Evolutionary conservation across 2,329 filamentous ascomycete genomes (phyloP).

Genomic region (Aspergillus caelatus): DNA sequence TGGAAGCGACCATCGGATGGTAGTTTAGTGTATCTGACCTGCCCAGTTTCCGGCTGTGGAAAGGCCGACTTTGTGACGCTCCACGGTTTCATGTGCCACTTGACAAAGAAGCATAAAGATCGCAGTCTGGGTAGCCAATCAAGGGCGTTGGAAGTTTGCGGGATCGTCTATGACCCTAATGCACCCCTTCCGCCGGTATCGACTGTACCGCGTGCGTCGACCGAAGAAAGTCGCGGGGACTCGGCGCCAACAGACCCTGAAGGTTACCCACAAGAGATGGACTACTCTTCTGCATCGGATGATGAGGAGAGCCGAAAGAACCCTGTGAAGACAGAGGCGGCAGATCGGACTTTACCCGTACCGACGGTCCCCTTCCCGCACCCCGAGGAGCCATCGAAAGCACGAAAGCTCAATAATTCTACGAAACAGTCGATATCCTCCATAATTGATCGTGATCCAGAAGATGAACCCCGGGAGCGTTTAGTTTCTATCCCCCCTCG

Average conservation of each 20-base stretch:
- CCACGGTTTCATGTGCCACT: conserved; percentile 47
- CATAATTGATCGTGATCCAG: conserved; percentile 41
- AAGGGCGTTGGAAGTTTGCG: conserved; percentile 43
- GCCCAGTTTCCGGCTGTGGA: conserved; percentile 40
- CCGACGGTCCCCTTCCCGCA: conserved; percentile 18
- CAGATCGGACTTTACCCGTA: conserved; percentile 26
- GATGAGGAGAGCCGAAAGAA: conserved; percentile 30
- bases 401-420: conserved; percentile 30
- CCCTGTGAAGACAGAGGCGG: conserved; percentile 33
- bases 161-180: conserved; percentile 41
- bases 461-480: conserved; percentile 27
- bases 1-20: conserved; percentile 46
- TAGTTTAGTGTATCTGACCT: conserved; percentile 42
- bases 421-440: conserved; percentile 44
- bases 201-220: conserved; percentile 35
- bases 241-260: conserved; percentile 33
- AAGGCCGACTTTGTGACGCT: conserved; percentile 46
- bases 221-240: conserved; percentile 38
- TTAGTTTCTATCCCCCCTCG: conserved; percentile 22
- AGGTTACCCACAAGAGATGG: conserved; percentile 33
- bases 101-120: conserved; percentile 47
- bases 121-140: conserved; percentile 44
- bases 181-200: conserved; percentile 39
- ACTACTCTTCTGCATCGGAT: conserved; percentile 35
- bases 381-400: conserved; percentile 18